These are phyloP conservation scores for Fragaria ananassa DNA, from an alignment of 306 rosid genomes.

Conservation along the genomic window DNA sequence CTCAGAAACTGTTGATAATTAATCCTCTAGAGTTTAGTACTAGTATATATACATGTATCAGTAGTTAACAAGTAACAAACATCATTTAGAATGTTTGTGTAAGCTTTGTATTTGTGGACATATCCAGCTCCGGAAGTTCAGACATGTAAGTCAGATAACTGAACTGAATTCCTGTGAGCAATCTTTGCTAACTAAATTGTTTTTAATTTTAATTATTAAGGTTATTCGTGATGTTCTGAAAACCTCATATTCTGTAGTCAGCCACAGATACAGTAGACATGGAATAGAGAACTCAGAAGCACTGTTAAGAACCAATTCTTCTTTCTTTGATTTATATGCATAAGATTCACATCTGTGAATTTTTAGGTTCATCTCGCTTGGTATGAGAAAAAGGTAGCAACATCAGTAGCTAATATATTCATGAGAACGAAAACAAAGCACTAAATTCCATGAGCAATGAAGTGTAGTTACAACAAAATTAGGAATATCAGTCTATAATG, in stretches of 20 bases:
- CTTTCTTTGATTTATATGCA: not conserved
- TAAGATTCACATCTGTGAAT: not conserved
- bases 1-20: not conserved
- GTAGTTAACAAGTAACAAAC: constrained; percentile 17
- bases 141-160: not conserved
- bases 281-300: not conserved
- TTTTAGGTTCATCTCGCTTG: not conserved
- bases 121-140: constrained; percentile 11
- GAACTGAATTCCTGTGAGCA: not conserved
- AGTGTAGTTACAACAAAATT: not conserved
- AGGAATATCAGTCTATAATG: constrained; percentile 6
- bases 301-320: not conserved
- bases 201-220: not conserved
- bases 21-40: not conserved
- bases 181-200: not conserved
- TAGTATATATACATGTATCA: constrained; percentile 21
- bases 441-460: not conserved
- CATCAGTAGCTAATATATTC: constrained; percentile 1
- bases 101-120: constrained; percentile 25
- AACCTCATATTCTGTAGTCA: not conserved
- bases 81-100: constrained; percentile 18
- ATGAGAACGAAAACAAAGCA: constrained; percentile 6
- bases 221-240: not conserved
- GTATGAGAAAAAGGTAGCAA: not conserved
- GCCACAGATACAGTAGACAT: not conserved